Conservation (phyloP, 768 basidiomycete genomes). For the Russula griseocarnosa region DNA sequence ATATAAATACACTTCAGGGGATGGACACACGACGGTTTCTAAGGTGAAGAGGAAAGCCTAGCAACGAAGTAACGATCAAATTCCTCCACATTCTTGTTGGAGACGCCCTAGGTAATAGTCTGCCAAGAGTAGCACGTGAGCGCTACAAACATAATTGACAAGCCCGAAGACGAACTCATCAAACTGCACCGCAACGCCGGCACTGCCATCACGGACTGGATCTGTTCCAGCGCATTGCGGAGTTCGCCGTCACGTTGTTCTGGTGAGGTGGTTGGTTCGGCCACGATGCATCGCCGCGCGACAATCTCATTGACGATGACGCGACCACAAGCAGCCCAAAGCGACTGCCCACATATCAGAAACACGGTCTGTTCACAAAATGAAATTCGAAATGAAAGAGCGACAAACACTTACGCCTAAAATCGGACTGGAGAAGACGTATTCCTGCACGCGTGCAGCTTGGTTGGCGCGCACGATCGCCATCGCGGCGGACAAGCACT, state of each 20-base stretch:
- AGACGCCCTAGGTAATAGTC: slow-evolving; percentile 23
- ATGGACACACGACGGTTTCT: neutral
- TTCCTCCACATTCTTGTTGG: slow-evolving; percentile 26
- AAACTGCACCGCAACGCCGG: slow-evolving; percentile 15
- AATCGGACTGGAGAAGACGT: slow-evolving; percentile 4
- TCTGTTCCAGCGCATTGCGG: slow-evolving; percentile 20
- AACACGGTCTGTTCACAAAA: neutral
- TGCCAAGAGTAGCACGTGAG: neutral
- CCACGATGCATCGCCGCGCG: slow-evolving; percentile 20
- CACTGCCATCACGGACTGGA: slow-evolving; percentile 20
- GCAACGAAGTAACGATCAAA: slow-evolving; percentile 7
- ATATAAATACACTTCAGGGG: neutral
- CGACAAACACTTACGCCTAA: slow-evolving; percentile 14
- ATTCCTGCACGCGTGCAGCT: slow-evolving; percentile 9
- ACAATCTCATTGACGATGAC: slow-evolving; percentile 27
- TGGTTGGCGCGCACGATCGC: slow-evolving; percentile 22
- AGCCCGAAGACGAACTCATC: slow-evolving; percentile 19
- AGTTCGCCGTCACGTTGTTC: slow-evolving; percentile 22
- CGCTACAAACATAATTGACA: neutral
- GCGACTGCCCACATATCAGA: neutral
- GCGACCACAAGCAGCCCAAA: slow-evolving; percentile 26
- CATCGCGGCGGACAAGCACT: slow-evolving; percentile 26
- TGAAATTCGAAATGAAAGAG: neutral
- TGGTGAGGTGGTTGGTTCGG: slow-evolving; percentile 5
- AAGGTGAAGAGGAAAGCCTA: neutral